Conservation (phyloP, 2,329 filamentous ascomycete species). For the Clathrospora elynae region DNA sequence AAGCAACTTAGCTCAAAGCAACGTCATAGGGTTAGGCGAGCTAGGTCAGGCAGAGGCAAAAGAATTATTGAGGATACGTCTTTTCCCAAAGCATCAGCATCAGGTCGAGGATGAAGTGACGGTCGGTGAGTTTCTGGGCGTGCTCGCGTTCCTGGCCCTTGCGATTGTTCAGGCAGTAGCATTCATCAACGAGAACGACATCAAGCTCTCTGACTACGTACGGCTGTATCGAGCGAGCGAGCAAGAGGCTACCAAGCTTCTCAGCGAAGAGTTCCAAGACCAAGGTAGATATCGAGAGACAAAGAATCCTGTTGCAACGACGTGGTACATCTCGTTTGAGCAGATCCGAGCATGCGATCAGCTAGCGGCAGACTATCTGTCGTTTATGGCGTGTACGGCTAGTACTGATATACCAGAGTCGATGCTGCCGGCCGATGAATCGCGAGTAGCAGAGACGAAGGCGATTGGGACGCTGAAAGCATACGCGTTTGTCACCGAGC, state of each 20-base stretch:
- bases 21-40: not conserved
- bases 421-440: constrained; percentile 31
- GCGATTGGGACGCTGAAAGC: constrained; percentile 42
- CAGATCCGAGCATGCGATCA: constrained; percentile 38
- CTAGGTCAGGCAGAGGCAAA: not conserved
- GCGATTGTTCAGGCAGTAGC: constrained; percentile 21
- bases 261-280: constrained; percentile 43
- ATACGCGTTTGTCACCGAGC: constrained; percentile 41
- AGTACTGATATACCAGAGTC: constrained; percentile 40
- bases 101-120: not conserved
- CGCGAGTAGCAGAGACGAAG: constrained; percentile 24
- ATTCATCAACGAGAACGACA: constrained; percentile 40
- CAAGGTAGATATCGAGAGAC: constrained; percentile 31
- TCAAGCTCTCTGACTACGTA: constrained; percentile 8
- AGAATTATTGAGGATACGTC: not conserved
- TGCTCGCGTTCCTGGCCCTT: constrained; percentile 13
- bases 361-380: constrained; percentile 42
- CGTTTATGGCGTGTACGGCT: constrained; percentile 44
- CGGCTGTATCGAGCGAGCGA: constrained; percentile 24
- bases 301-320: constrained; percentile 43
- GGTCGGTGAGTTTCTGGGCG: not conserved
- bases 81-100: not conserved
- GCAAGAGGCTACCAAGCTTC: constrained; percentile 30
- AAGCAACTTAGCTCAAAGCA: not conserved
- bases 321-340: constrained; percentile 47